phyloP scores from a whole-genome alignment of 768 basidiomycete genomes.

The Boletus rubroflammeus region DNA sequence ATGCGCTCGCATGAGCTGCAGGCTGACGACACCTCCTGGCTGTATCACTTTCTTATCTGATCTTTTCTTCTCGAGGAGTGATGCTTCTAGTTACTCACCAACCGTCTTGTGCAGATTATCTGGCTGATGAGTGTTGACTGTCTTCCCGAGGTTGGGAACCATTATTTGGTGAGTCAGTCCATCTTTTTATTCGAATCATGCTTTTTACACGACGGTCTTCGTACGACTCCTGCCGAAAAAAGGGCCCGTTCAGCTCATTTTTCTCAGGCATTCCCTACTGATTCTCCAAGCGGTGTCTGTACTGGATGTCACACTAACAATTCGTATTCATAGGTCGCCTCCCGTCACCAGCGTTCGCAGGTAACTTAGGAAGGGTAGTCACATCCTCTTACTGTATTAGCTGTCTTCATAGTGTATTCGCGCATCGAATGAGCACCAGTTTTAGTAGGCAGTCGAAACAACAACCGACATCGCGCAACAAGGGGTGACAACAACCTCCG shows the following conservation, averaged over 20 bases:
- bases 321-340: neutral
- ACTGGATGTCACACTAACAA: neutral
- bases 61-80: neutral
- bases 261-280: constrained; percentile 73
- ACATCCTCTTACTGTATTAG: neutral
- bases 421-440: neutral
- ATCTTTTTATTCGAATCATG: neutral
- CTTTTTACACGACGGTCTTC: constrained; percentile 55
- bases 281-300: constrained; percentile 26
- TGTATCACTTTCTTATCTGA: constrained; percentile 15
- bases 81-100: neutral
- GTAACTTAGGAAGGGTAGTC: neutral
- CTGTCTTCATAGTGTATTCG: neutral
- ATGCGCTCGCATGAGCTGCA: constrained; percentile 2
- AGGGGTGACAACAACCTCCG: too few species aligned
- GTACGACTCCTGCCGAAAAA: constrained; percentile 74
- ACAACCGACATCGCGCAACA: neutral
- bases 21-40: constrained; percentile 13
- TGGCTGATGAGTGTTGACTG: neutral
- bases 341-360: neutral
- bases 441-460: neutral
- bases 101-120: neutral
- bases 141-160: too few species aligned
- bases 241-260: constrained; percentile 80
- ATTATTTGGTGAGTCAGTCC: neutral